These are phyloP conservation scores for Lichtheimia corymbifera DNA, from an alignment of 371 early-diverging fungal genomes.

Conservation along the genomic window DNA sequence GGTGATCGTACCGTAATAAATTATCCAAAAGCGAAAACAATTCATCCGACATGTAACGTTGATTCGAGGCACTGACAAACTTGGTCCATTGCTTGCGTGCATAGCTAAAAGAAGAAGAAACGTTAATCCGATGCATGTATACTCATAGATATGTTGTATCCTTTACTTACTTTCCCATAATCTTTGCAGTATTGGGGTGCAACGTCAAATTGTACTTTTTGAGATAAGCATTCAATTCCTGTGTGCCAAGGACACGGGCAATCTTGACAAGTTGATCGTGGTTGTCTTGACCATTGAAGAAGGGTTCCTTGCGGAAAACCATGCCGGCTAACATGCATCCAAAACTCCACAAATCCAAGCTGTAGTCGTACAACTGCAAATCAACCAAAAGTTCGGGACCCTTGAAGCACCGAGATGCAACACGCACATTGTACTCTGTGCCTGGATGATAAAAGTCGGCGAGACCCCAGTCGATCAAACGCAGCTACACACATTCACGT, in stretches of 20 bases:
- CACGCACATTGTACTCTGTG: slow-evolving; percentile 97
- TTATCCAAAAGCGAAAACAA: slow-evolving; percentile 94
- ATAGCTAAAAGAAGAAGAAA: slow-evolving; percentile 56
- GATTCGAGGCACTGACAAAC: slow-evolving; percentile 89
- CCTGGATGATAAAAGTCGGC: slow-evolving; percentile 99
- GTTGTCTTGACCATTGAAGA: slow-evolving; percentile 99
- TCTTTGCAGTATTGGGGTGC: slow-evolving; percentile 84
- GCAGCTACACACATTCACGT: slow-evolving; percentile 58
- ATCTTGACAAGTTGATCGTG: slow-evolving; percentile 98
- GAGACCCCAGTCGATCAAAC: slow-evolving; percentile 99
- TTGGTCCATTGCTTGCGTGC: slow-evolving; percentile 94
- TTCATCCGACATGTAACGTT: slow-evolving; percentile 86
- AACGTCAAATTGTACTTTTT: slow-evolving; percentile 94
- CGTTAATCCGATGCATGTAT: not conserved
- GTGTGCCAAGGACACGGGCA: slow-evolving; percentile 95
- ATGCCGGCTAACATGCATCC: slow-evolving; percentile 99
- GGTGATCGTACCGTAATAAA: slow-evolving; percentile 97
- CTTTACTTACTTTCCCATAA: slow-evolving; percentile 60
- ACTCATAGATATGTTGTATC: not conserved
- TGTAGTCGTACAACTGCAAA: slow-evolving; percentile 98
- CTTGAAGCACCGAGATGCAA: slow-evolving; percentile 99
- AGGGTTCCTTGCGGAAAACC: slow-evolving; percentile 98
- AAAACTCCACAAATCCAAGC: slow-evolving; percentile 99
- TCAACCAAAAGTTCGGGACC: slow-evolving; percentile 99
- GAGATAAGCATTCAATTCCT: slow-evolving; percentile 88